These are phyloP conservation scores for Rostrohypoxylon terebratum DNA, from an alignment of 495 filamentous ascomycete species.

Conservation along the genomic window DNA sequence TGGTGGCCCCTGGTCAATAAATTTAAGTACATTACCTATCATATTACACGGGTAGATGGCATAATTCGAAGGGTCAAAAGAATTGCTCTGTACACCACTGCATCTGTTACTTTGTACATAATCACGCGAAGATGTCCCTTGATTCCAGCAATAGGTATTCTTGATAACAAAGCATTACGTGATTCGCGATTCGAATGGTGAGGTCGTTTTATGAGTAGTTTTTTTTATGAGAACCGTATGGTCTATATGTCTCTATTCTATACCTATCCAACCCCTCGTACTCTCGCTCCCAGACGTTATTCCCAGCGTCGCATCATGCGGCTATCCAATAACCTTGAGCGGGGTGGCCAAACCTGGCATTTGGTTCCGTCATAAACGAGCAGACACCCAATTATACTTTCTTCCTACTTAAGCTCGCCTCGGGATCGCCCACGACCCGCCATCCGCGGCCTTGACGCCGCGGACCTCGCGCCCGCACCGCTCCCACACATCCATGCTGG, in stretches of 20 bases:
- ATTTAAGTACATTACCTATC: constrained; percentile 16
- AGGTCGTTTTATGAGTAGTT: neutral
- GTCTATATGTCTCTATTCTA: neutral
- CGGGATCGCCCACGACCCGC: constrained; percentile 1
- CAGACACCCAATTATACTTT: no score
- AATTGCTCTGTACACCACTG: constrained; percentile 39
- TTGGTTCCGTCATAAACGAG: neutral
- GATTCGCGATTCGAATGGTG: neutral
- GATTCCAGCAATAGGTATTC: constrained; percentile 9
- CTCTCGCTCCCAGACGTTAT: neutral
- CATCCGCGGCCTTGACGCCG: constrained; percentile 9
- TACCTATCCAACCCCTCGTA: constrained; percentile 5
- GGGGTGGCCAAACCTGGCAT: neutral
- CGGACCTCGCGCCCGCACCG: constrained; percentile 54
- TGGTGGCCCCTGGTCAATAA: constrained; percentile 90
- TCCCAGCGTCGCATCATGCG: constrained; percentile 2
- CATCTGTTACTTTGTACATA: constrained; percentile 41
- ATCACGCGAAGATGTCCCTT: constrained; percentile 21
- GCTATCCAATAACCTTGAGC: neutral
- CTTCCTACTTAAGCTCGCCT: neutral
- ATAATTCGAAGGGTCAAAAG: constrained; percentile 33
- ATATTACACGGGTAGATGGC: constrained; percentile 35
- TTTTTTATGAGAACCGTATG: neutral
- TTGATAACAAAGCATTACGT: neutral
- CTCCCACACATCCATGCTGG: constrained; percentile 69